Conservation (phyloP, 2,329 filamentous ascomycete genomes). For the Aspergillus nomiae region DNA sequence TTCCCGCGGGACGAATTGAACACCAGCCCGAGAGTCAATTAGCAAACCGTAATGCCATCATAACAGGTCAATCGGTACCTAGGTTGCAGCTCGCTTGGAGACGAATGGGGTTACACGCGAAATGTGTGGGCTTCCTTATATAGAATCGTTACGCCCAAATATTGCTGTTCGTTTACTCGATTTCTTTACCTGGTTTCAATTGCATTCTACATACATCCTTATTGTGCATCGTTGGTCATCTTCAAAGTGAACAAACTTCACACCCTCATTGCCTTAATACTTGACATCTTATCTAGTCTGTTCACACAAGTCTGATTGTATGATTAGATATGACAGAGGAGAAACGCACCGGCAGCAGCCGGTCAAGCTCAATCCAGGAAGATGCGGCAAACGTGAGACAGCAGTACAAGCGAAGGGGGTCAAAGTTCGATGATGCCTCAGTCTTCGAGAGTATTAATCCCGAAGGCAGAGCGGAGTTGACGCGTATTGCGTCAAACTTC, state of each 20-base stretch:
- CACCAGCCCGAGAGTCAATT: neutral
- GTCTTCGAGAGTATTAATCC: conserved; percentile 30
- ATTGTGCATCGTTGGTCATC: neutral
- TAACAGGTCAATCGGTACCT: neutral
- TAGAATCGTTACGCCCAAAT: neutral
- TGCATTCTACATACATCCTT: neutral
- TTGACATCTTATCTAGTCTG: no score
- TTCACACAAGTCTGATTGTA: neutral
- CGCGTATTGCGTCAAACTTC: conserved; percentile 33
- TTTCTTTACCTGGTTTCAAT: neutral
- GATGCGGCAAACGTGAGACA: conserved; percentile 14
- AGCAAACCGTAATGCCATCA: neutral
- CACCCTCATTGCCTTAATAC: neutral
- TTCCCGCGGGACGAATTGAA: conserved; percentile 4
- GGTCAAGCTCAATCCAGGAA: conserved; percentile 16
- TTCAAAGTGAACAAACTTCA: neutral
- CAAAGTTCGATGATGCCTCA: conserved; percentile 20
- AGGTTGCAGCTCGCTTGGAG: neutral
- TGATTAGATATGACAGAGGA: conserved; percentile 13
- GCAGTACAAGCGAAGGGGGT: conserved; percentile 18
- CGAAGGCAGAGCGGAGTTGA: conserved; percentile 28
- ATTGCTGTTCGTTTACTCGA: neutral
- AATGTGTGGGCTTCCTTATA: neutral
- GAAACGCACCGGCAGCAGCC: conserved; percentile 8
- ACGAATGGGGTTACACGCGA: neutral